Base-by-base conservation (phyloP, 2,329 filamentous ascomycete genomes). In the Colletotrichum limetticola region DNA sequence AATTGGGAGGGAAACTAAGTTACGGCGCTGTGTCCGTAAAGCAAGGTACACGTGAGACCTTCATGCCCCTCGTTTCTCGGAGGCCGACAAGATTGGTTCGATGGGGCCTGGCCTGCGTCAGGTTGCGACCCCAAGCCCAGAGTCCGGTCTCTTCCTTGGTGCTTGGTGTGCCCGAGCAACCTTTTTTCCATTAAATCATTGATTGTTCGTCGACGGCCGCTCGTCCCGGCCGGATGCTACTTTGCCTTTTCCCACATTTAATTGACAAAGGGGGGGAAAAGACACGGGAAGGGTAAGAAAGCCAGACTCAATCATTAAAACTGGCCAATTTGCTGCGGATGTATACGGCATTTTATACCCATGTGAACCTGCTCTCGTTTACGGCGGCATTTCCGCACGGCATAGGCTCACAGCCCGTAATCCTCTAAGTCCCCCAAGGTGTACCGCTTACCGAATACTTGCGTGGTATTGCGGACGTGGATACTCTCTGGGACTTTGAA, bases 41-140 rank as follows among this genome's bases (percentile, higher is more conserved):
- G 66, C 70, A 72, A 72, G 70, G 66, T 49, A 71, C 71, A 71
- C 66, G 67, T 73, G 71, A 71, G 71, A 71, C 71, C 71, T 73
- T 65, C 60, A 66, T 60, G 56, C 66, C 66, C 61, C 66, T 61
- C 58, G 57, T 49, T 37, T 66, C 60, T 60, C 66, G 56, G 66
- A 72, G 46, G 66, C 61, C 24, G 55, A 72, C 46, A 49, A 72
- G 70, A 70, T 72, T 72, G 70, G 70, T 68, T 65, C 55, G 35
- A 52, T 16, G 55, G 55, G 55, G 55, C 66, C 58, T 71, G 66
- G 66, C 66, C 70, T 70, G 70, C 70, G 66, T 72, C 70, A 72
- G 56, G 66, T 60, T 70, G 66, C 66, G 70, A 65, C 60, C 42
- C 70, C 70, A 72, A 72, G 66, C 66, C 66, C 56, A 57, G 66